Base-by-base conservation (phyloP, 345 rosid genomes). In the Chamaenerion angustifolium region DNA sequence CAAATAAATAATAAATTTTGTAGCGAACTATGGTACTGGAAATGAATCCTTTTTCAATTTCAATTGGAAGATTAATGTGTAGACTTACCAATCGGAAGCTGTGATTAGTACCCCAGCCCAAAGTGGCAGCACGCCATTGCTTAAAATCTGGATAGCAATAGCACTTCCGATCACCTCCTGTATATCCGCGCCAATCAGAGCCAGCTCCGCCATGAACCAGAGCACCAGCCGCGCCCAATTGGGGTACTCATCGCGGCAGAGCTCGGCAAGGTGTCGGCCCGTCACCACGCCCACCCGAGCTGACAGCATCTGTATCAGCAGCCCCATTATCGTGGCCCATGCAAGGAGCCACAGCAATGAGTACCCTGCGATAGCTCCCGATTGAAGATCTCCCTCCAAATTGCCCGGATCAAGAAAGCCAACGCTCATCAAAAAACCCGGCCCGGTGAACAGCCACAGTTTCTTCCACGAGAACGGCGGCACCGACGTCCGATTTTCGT, bases 131-230 rank as follows among this genome's bases (percentile, higher is more conserved):
- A 52, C 47, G 23, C 64, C 64, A 46, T 54, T 53, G 14, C 58
- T 53, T 52, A 60, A 14, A 12, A 60, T 53, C 54, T 47, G 55
- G 13, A 66, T 44, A 14, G 71, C 76, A 59, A 71, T 66, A 40
- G 76, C 76, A 48, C 76, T 71, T 19, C 76, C 76, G 54, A 71
- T 71, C 49, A 71, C 76, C 53, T 71, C 76, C 56, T 71, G 76
- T 27, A 71, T 71, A 49, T 71, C 76, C 43, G 76, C 71, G 6
- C 75, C 76, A 18, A 71, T 71, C 44, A 71, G 46, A 18, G 76
- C 76, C 68, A 71, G 23, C 48, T 71, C 76, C 15, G 76, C 66
- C 76, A 71, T 71, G 56, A 71, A 18, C 76, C 76, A 71, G 16
- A 71, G 55, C 37, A 63, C 48, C 61, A 66, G 56, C 27, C 69